Conservation (phyloP, 768 basidiomycete species). For the Suillus clintonianus region DNA sequence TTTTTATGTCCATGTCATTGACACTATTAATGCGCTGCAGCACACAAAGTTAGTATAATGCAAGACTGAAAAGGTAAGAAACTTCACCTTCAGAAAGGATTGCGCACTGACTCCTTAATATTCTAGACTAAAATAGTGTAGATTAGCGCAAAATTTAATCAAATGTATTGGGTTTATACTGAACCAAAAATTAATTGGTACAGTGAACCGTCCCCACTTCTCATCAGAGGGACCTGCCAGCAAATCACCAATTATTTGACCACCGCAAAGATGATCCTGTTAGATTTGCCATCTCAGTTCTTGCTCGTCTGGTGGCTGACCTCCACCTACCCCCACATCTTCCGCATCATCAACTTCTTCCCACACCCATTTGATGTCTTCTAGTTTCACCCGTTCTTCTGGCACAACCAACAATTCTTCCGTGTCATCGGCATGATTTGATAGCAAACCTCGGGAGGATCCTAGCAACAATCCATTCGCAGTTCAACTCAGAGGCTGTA, state of each 20-base stretch:
- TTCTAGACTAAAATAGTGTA: too few species aligned
- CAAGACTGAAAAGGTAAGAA: too few species aligned
- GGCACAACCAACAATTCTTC: slow-evolving; percentile 75
- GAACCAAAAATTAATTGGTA: too few species aligned
- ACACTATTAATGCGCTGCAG: not conserved
- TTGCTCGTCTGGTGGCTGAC: slow-evolving; percentile 49
- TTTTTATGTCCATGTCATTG: slow-evolving; percentile 5
- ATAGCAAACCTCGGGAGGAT: slow-evolving; percentile 53
- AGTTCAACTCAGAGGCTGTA: slow-evolving; percentile 75
- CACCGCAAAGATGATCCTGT: slow-evolving; percentile 90
- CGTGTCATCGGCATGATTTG: slow-evolving; percentile 69
- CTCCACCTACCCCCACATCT: slow-evolving; percentile 56
- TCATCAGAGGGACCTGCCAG: slow-evolving; percentile 35
- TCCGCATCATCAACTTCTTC: slow-evolving; percentile 77
- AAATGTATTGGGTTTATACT: too few species aligned
- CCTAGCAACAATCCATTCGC: slow-evolving; percentile 70
- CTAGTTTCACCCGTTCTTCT: slow-evolving; percentile 76
- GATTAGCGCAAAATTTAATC: too few species aligned
- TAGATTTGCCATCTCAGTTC: slow-evolving; percentile 60
- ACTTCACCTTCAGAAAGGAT: too few species aligned
- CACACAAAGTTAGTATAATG: not conserved
- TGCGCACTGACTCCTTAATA: too few species aligned
- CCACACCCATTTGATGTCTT: too few species aligned
- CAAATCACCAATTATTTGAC: slow-evolving; percentile 73
- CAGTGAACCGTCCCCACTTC: too few species aligned